phyloP scores from a whole-genome alignment of 1,139 yeast species.

The Sugiyamaella xylanicola region DNA sequence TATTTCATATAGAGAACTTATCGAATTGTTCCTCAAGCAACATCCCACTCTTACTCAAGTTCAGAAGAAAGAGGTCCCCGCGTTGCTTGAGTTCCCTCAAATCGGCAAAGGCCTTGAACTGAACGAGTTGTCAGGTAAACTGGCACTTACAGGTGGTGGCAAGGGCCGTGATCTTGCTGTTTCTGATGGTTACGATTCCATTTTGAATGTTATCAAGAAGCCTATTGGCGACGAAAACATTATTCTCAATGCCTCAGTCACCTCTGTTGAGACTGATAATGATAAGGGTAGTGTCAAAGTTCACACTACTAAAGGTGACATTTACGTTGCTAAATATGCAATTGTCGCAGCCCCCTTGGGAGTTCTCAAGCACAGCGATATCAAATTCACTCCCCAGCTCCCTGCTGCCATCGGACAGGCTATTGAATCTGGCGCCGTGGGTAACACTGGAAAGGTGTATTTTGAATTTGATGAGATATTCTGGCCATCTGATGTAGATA shows the following conservation, averaged over 20 bases:
- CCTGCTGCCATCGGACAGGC: slow-evolving; percentile 47
- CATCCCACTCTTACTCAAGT: slow-evolving; percentile 48
- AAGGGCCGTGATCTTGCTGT: slow-evolving; percentile 90
- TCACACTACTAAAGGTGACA: slow-evolving; percentile 37
- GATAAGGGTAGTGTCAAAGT: slow-evolving; percentile 32
- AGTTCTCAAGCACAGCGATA: slow-evolving; percentile 53
- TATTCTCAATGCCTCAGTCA: slow-evolving; percentile 52
- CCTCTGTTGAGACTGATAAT: slow-evolving; percentile 40
- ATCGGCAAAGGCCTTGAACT: slow-evolving; percentile 73
- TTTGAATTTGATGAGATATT: slow-evolving; percentile 71
- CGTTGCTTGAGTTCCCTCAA: slow-evolving; percentile 59
- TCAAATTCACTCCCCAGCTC: slow-evolving; percentile 58
- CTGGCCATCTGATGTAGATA: slow-evolving; percentile 59
- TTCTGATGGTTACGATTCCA: slow-evolving; percentile 62
- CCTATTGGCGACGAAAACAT: slow-evolving; percentile 49
- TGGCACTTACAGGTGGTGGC: slow-evolving; percentile 61
- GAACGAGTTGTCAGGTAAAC: slow-evolving; percentile 29
- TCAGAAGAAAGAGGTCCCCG: slow-evolving; percentile 54
- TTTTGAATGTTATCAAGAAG: slow-evolving; percentile 30
- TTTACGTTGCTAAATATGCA: slow-evolving; percentile 51
- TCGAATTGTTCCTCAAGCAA: slow-evolving; percentile 50
- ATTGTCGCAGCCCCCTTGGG: slow-evolving; percentile 79
- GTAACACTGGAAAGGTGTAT: slow-evolving; percentile 75
- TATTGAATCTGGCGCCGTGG: slow-evolving; percentile 58
- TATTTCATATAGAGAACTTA: slow-evolving; percentile 54